A percentile compares a stretch with the other conserved stretches of the same genome.
Conservation (phyloP, 169 alveolate species). For the Neospora caninum region DNA sequence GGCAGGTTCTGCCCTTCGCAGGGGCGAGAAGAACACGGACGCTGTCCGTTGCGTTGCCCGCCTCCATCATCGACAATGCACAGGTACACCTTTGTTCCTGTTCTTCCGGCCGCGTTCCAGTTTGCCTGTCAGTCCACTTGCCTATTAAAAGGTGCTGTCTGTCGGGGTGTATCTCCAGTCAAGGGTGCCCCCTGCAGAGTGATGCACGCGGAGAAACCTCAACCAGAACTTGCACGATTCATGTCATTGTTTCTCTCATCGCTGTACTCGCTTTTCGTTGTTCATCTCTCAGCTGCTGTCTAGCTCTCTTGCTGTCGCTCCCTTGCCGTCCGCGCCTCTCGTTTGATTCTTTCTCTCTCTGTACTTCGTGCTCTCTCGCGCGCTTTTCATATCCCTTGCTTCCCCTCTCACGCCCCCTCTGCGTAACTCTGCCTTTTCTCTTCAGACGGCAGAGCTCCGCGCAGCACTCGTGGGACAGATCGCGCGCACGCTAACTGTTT, state of each 20-base stretch:
- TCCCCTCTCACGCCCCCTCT: background rate
- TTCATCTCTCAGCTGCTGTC: too few species aligned
- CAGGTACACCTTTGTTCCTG: constrained; percentile 38
- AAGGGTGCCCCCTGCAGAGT: background rate
- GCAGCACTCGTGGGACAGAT: constrained; percentile 91
- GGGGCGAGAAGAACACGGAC: constrained; percentile 46
- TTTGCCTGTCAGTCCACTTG: too few species aligned
- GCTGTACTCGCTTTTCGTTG: too few species aligned
- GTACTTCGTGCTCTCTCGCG: background rate
- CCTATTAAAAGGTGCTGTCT: background rate
- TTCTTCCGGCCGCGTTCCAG: background rate
- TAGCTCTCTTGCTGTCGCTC: background rate
- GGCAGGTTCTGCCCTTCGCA: constrained; percentile 52
- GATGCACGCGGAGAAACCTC: too few species aligned
- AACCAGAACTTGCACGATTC: background rate
- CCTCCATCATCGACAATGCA: constrained; percentile 65
- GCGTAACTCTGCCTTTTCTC: background rate
- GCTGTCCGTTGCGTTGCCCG: constrained; percentile 65
- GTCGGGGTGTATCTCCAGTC: background rate
- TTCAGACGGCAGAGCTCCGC: constrained; percentile 84
- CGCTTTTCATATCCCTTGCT: background rate
- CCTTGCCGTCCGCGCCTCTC: background rate
- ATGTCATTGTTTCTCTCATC: background rate
- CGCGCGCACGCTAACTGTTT: constrained; percentile 91
- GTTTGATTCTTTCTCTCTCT: background rate